Conservation (phyloP, 1,284 basidiomycete genomes). For the Exobasidium rhododendri region DNA sequence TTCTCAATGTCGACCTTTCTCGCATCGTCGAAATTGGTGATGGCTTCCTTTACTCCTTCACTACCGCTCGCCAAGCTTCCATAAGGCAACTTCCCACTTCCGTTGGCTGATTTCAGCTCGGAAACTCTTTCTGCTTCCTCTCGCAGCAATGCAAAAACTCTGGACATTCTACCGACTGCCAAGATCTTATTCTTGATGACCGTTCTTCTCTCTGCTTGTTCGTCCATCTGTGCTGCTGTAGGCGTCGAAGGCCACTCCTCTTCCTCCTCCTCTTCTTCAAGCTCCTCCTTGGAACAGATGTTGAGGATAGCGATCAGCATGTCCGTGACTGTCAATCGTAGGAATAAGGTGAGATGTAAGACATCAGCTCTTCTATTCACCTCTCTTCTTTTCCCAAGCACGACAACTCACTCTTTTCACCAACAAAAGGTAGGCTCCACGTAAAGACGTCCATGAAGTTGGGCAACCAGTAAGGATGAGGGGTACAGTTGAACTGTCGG, state of each 20-base stretch:
- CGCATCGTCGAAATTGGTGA: slow-evolving; percentile 89
- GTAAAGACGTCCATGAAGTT: slow-evolving; percentile 99
- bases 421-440: slow-evolving; percentile 97
- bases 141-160: slow-evolving; percentile 90
- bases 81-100: slow-evolving; percentile 74
- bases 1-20: slow-evolving; percentile 99
- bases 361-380: not conserved
- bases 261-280: slow-evolving; percentile 79
- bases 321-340: slow-evolving; percentile 63
- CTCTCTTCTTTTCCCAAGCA: not conserved
- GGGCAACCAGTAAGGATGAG: slow-evolving; percentile 92
- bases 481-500: slow-evolving; percentile 87
- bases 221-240: slow-evolving; percentile 15
- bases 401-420: slow-evolving; percentile 78
- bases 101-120: slow-evolving; percentile 86
- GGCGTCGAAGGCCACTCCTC: slow-evolving; percentile 44
- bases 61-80: slow-evolving; percentile 82
- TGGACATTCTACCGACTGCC: slow-evolving; percentile 91
- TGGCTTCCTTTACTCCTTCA: slow-evolving; percentile 93
- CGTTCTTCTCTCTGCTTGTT: slow-evolving; percentile 66
- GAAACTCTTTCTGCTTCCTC: slow-evolving; percentile 98
- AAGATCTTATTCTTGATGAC: slow-evolving; percentile 97
- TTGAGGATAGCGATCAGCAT: slow-evolving; percentile 93
- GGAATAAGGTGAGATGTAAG: slow-evolving; percentile 48
- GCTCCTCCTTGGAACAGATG: slow-evolving; percentile 88